Evolutionary conservation across 2,329 filamentous ascomycete genomes (phyloP).

Genomic region (Nemania sp.): DNA sequence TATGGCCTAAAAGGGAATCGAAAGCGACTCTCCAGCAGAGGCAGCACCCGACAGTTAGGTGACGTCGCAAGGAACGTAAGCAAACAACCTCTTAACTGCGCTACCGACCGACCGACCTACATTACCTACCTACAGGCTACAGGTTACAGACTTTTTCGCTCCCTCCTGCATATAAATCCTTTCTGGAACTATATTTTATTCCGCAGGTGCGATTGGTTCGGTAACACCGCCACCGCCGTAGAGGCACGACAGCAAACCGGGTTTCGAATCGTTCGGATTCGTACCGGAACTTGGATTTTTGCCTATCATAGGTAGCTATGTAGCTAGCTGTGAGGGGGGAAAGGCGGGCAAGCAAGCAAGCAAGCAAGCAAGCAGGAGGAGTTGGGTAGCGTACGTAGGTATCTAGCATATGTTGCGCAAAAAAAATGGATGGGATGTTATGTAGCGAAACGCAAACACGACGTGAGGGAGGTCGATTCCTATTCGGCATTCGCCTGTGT

Average conservation of each 20-base stretch:
- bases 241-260: conserved; percentile 16
- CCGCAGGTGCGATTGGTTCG: conserved; percentile 29
- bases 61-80: conserved; percentile 19
- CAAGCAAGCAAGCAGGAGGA: neutral
- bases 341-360: neutral
- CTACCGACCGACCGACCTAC: too few species aligned
- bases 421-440: too few species aligned
- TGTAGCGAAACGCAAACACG: conserved; percentile 8
- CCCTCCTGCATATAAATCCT: conserved; percentile 16
- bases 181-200: neutral
- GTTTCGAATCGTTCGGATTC: conserved; percentile 10
- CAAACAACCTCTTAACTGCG: neutral
- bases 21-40: conserved; percentile 7
- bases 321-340: neutral
- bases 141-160: too few species aligned
- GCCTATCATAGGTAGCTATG: neutral
- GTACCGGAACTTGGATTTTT: conserved; percentile 10
- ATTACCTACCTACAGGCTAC: neutral
- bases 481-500: conserved; percentile 38
- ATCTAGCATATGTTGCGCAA: neutral
- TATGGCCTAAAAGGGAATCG: neutral
- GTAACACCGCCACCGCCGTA: conserved; percentile 30
- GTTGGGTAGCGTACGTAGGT: neutral
- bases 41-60: conserved; percentile 19
- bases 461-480: conserved; percentile 29